Conservation (phyloP, 352 stramenopile genomes). For the Phytophthora nicotianae region DNA sequence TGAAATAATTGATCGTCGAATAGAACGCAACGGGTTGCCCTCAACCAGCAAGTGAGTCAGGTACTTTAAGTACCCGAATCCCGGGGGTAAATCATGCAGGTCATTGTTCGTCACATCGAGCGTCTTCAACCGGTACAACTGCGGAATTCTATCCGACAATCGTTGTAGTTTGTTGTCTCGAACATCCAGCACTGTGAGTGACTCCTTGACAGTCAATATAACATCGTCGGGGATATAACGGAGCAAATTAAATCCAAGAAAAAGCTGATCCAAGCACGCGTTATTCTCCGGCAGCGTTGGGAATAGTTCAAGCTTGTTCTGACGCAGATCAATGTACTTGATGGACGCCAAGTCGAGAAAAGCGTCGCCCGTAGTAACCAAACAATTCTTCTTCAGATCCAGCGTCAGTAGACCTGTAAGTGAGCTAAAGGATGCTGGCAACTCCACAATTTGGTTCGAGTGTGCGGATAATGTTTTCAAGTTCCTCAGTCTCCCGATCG, state of each 20-base stretch:
- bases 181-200: constrained; percentile 75
- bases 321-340: constrained; percentile 72
- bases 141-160: constrained; percentile 61
- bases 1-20: constrained; percentile 70
- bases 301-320: constrained; percentile 74
- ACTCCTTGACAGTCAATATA: constrained; percentile 59
- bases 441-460: constrained; percentile 60
- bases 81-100: constrained; percentile 68
- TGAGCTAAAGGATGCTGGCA: constrained; percentile 53
- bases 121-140: constrained; percentile 77
- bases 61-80: constrained; percentile 76
- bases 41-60: constrained; percentile 78
- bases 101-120: constrained; percentile 89
- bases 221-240: constrained; percentile 47
- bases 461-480: constrained; percentile 67
- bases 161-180: constrained; percentile 79
- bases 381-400: constrained; percentile 78
- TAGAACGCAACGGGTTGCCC: constrained; percentile 77
- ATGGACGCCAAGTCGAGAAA: constrained; percentile 43
- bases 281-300: constrained; percentile 52
- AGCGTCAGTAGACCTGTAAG: constrained; percentile 57
- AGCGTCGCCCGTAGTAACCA: constrained; percentile 40
- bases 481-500: constrained; percentile 54
- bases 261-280: constrained; percentile 66
- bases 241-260: constrained; percentile 78